Base-by-base conservation (phyloP, 169 alveolate genomes). In the Plasmodium inui region DNA sequence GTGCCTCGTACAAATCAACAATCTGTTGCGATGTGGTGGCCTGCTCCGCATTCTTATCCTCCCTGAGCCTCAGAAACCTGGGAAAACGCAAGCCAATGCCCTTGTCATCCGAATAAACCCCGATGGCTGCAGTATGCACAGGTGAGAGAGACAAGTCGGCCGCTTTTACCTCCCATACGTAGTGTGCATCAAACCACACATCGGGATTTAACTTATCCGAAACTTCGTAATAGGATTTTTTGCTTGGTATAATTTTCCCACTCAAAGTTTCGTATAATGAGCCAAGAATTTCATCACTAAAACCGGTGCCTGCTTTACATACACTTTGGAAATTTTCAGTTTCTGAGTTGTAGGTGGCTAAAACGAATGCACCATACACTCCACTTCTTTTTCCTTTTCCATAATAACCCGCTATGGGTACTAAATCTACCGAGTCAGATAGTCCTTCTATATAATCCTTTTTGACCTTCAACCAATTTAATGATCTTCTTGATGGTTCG, bases 81-180 rank as follows among this genome's bases (percentile, higher is more conserved):
- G 99, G 99, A 85, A 99, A 99, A 57, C 99, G 97, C 85, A 99
- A 90, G 34, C 99, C 99, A 28, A 99, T 98, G 2, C 99, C 99
- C 93, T 95, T 96, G 79, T 96, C 97, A 50, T 85, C 83, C 10
- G 95, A 97, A 84, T 97, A 96, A 57, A 96, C 84, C 0, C 99
- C 98, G 37, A 96, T 84, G 26, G 99, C 99, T 41, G 99, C 99
- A 19, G 99, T 98, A 95, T 99, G 99, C 3, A 98, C 98, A 9
- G 99, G 99, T 22, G 99, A 97, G 32, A 99, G 94, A 17, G 99
- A 96, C 28, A 99, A 92, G 93, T 99, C 99, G 1, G 99, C 99
- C 8, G 99, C 99, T 89, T 98, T 98, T 30, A 99, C 95, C 92
- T 99, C 99, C 99, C 99, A 98, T 37, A 99, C 99, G 78, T 97